A percentile compares a stretch with the other conserved stretches of the same genome.
Evolutionary conservation across 2,329 filamentous ascomycete species (phyloP).

Genomic region (Dothiorella sarmentorum): DNA sequence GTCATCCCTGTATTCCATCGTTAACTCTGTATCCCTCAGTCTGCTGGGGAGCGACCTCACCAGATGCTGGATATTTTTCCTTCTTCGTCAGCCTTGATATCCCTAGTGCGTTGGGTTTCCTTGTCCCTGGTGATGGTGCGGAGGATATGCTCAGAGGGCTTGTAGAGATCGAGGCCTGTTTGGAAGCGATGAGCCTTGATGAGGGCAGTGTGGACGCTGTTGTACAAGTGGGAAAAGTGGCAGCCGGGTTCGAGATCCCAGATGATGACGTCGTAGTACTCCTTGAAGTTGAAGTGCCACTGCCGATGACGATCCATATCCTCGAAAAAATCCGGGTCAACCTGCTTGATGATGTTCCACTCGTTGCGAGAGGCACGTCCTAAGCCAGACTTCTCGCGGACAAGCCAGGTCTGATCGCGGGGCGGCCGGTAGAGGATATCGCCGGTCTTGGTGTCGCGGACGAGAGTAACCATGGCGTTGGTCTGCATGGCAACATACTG

Average conservation of each 20-base stretch:
- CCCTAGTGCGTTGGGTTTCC: conserved; percentile 33
- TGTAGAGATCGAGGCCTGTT: conserved; percentile 32
- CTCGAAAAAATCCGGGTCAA: conserved; percentile 40
- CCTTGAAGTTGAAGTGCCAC: conserved; percentile 42
- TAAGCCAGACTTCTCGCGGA: conserved; percentile 38
- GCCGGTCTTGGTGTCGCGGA: conserved; percentile 43
- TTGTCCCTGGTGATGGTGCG: conserved; percentile 37
- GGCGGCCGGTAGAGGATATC: conserved; percentile 36
- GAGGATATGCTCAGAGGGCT: conserved; percentile 32
- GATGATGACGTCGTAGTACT: conserved; percentile 44
- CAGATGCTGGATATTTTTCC: conserved; percentile 29
- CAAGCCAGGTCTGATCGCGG: conserved; percentile 39
- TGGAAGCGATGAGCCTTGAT: conserved; percentile 37
- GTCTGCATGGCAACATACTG: conserved; percentile 43
- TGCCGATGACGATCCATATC: conserved; percentile 36
- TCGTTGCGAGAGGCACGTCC: conserved; percentile 40
- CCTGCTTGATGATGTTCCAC: conserved; percentile 34
- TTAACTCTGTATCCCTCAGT: conserved; percentile 21
- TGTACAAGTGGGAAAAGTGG: conserved; percentile 29
- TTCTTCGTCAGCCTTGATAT: conserved; percentile 36
- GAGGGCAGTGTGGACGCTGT: conserved; percentile 33
- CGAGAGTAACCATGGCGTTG: conserved; percentile 36
- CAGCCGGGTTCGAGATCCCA: conserved; percentile 39
- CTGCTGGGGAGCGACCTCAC: not conserved
- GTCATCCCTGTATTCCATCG: conserved; percentile 22